Conservation (phyloP, 148 eudicot species). For the Persicaria tinctoria region DNA sequence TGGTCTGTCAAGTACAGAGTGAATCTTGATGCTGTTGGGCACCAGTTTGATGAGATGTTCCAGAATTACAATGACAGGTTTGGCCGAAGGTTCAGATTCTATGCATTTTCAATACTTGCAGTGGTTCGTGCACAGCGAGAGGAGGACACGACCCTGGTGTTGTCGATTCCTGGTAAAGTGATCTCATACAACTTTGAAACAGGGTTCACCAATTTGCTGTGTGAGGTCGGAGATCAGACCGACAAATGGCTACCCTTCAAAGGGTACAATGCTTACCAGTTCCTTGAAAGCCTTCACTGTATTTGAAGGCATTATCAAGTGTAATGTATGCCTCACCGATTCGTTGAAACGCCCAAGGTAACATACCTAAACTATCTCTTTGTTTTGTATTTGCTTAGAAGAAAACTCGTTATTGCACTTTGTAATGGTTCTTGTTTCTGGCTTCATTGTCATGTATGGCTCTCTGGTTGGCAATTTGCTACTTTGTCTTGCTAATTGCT, state of each 20-base stretch:
- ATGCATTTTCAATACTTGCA: constrained; percentile 35
- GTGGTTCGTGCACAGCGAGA: constrained; percentile 18
- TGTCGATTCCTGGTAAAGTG: constrained; percentile 38
- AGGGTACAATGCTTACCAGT: constrained; percentile 36
- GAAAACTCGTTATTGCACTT: neutral
- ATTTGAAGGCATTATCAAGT: constrained; percentile 9
- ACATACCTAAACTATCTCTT: neutral
- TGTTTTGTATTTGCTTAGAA: neutral
- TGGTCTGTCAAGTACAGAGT: constrained; percentile 40
- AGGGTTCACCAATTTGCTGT: constrained; percentile 19
- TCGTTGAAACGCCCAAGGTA: neutral
- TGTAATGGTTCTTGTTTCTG: constrained; percentile 4
- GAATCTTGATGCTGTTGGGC: constrained; percentile 33
- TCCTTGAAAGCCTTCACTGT: constrained; percentile 26
- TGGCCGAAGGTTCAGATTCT: constrained; percentile 23
- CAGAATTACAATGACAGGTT: constrained; percentile 27
- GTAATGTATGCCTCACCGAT: neutral
- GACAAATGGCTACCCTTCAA: constrained; percentile 39
- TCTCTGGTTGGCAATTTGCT: constrained; percentile 1
- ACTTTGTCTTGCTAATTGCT: neutral
- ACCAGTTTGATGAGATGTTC: constrained; percentile 37
- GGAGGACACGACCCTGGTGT: constrained; percentile 19
- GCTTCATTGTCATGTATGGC: neutral
- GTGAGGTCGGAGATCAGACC: constrained; percentile 30
- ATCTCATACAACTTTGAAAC: constrained; percentile 27